A percentile compares a stretch with the other conserved stretches of the same genome.
These are phyloP conservation scores for Puccinia novopanici DNA, from an alignment of 1,284 basidiomycete species.

Conservation along the genomic window DNA sequence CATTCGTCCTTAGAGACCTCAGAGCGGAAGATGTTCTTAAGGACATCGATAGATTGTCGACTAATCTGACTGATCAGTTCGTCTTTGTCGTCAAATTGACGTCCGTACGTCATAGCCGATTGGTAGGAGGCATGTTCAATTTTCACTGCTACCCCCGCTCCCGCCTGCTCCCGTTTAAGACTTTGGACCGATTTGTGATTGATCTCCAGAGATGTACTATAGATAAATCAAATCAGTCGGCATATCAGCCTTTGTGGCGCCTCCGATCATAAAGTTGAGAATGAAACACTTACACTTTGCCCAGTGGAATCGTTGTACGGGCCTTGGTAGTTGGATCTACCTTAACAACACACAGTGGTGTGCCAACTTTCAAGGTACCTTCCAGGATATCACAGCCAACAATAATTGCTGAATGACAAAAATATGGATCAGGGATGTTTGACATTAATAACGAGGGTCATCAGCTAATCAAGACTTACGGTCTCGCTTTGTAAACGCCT, in stretches of 20 bases:
- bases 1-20: conserved; percentile 91
- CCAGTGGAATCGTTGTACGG: conserved; percentile 85
- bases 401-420: conserved; percentile 66
- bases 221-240: conserved; percentile 20
- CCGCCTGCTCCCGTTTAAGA: conserved; percentile 88
- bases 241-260: not conserved
- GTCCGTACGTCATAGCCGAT: conserved; percentile 86
- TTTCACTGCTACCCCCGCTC: conserved; percentile 95
- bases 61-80: conserved; percentile 88
- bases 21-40: conserved; percentile 86
- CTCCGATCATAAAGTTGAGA: not conserved
- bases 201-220: conserved; percentile 87
- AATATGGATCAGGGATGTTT: not conserved
- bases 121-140: conserved; percentile 97
- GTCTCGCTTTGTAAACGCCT: conserved; percentile 92
- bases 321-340: conserved; percentile 80
- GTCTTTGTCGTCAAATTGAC: conserved; percentile 92
- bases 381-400: conserved; percentile 96
- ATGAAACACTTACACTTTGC: conserved; percentile 75
- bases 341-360: conserved; percentile 92
- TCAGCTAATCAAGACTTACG: conserved; percentile 63
- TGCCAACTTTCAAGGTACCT: conserved; percentile 87
- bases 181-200: conserved; percentile 79
- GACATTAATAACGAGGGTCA: not conserved
- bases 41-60: conserved; percentile 87